These are phyloP conservation scores for Withania somnifera DNA, from an alignment of 305 asterid genomes.

Conservation along the genomic window DNA sequence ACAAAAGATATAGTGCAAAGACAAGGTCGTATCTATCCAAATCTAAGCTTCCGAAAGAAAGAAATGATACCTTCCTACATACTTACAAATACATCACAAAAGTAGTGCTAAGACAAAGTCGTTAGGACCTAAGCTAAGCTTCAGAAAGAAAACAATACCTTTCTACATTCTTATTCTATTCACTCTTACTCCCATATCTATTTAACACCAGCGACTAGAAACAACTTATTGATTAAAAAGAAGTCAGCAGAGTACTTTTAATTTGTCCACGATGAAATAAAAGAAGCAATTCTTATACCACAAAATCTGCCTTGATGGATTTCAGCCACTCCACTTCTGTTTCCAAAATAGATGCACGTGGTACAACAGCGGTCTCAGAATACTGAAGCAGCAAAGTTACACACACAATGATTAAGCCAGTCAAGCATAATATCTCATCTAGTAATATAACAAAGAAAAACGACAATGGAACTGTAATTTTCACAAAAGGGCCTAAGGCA, in stretches of 20 bases:
- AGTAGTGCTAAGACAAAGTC: neutral
- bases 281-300: conserved; percentile 35
- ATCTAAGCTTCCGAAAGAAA: neutral
- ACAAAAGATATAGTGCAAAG: neutral
- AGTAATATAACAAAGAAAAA: neutral
- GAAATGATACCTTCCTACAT: neutral
- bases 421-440: neutral
- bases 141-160: neutral
- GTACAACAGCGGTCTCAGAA: conserved; percentile 91
- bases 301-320: conserved; percentile 83
- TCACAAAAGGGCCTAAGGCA: neutral
- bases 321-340: conserved; percentile 93
- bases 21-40: neutral
- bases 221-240: neutral
- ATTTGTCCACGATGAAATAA: neutral
- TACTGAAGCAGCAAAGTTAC: conserved; percentile 18
- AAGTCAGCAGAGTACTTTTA: neutral
- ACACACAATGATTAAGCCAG: neutral
- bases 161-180: neutral
- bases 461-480: neutral
- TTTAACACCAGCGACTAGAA: neutral
- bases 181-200: neutral
- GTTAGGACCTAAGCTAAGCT: neutral
- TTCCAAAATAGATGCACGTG: conserved; percentile 74
- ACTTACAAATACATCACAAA: neutral